These are phyloP conservation scores for Macroventuria anomochaeta DNA, from an alignment of 2,329 filamentous ascomycete species.

Conservation along the genomic window DNA sequence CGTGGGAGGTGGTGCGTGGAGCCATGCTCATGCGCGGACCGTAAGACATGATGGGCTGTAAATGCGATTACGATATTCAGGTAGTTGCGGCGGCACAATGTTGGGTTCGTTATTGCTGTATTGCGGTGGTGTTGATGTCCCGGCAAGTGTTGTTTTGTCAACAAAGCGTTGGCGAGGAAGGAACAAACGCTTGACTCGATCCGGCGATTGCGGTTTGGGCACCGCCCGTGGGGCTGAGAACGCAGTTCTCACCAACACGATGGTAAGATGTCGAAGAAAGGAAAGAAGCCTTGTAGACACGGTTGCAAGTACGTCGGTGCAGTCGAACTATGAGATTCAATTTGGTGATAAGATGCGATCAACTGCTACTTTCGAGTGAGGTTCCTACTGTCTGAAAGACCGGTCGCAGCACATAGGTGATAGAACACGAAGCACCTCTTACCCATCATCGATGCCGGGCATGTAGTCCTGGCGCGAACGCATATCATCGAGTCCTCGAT, in stretches of 20 bases:
- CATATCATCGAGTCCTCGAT: no score
- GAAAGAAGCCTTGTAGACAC: background rate
- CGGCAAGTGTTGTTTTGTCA: conserved; percentile 22
- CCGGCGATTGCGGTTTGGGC: conserved; percentile 14
- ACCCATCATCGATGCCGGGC: no score
- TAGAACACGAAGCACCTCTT: no score
- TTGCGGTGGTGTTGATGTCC: conserved; percentile 9
- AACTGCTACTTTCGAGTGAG: no score
- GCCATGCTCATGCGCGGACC: conserved; percentile 60
- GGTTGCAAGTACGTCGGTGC: background rate
- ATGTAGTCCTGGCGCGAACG: no score
- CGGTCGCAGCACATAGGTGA: no score
- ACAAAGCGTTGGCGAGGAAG: conserved; percentile 19
- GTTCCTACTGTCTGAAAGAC: no score
- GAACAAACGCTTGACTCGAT: conserved; percentile 18
- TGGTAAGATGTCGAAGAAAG: no score
- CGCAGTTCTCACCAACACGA: background rate
- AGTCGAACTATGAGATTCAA: background rate
- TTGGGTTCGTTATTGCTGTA: conserved; percentile 2
- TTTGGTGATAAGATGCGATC: no score
- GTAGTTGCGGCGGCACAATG: background rate
- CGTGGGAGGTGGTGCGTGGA: conserved; percentile 48
- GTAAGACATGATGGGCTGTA: conserved; percentile 52
- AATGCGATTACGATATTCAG: conserved; percentile 1
- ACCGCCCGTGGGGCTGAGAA: background rate